Conservation (phyloP, 2,329 filamentous ascomycete genomes). For the Diaporthe humulicola region DNA sequence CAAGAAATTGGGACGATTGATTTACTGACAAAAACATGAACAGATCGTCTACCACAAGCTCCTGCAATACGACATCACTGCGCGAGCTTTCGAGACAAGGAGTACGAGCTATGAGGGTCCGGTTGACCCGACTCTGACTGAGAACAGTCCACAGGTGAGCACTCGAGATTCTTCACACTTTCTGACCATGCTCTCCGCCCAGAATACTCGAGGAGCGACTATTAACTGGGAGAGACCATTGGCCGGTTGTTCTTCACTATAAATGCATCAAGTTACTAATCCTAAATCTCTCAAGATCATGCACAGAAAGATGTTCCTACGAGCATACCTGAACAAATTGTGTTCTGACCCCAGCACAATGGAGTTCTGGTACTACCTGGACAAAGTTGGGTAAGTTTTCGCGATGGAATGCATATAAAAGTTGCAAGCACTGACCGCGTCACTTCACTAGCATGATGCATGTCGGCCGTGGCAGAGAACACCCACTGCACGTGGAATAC, state of each 20-base stretch:
- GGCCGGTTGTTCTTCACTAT: too few species aligned
- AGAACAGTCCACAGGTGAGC: conserved; percentile 73
- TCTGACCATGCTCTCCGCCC: background rate
- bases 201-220: background rate
- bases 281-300: conserved; percentile 60
- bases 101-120: conserved; percentile 76
- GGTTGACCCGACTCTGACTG: conserved; percentile 72
- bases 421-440: background rate
- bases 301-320: conserved; percentile 81
- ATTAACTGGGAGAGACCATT: background rate
- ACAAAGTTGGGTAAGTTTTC: conserved; percentile 79
- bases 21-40: background rate
- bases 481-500: conserved; percentile 84
- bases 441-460: conserved; percentile 75
- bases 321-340: conserved; percentile 81
- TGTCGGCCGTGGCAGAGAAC: conserved; percentile 78
- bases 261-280: background rate
- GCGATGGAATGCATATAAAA: background rate
- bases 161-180: background rate
- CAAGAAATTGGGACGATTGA: too few species aligned
- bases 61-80: conserved; percentile 84
- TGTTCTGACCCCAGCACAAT: conserved; percentile 81
- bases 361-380: conserved; percentile 87
- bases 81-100: conserved; percentile 77
- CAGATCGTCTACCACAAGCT: conserved; percentile 80